Percentiles rank a stretch among this genome's conserved stretches.
phyloP scores from a whole-genome alignment of 2,329 filamentous ascomycete genomes.

The Arthroderma uncinatum region DNA sequence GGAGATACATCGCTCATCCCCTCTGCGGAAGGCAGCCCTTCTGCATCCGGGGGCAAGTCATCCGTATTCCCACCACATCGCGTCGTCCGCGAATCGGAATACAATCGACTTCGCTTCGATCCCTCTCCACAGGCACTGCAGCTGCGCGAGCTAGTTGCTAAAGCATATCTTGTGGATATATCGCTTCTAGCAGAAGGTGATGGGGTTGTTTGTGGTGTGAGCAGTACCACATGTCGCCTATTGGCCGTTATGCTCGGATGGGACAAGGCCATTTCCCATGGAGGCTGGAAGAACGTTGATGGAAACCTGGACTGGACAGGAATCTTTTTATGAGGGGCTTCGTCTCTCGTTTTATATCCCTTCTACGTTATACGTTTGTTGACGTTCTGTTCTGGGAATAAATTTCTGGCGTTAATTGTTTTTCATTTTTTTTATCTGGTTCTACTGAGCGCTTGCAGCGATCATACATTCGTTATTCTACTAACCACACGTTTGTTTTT shows the following conservation, averaged over 20 bases:
- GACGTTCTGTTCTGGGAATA: not conserved
- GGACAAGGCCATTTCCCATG: conserved; percentile 50
- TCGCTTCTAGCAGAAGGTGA: conserved; percentile 61
- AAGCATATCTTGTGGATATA: conserved; percentile 74
- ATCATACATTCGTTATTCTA: not conserved
- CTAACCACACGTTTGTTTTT: not conserved
- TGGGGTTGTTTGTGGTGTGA: conserved; percentile 64
- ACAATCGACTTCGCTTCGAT: conserved; percentile 18
- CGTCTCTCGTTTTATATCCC: not conserved
- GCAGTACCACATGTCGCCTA: conserved; percentile 52
- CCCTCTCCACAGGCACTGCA: conserved; percentile 42
- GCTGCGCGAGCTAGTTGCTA: conserved; percentile 61
- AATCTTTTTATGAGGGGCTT: conserved; percentile 20
- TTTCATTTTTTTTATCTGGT: not conserved
- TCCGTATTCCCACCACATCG: conserved; percentile 7
- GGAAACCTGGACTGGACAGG: conserved; percentile 53
- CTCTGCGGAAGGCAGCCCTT: conserved; percentile 25
- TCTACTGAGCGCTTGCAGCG: conserved; percentile 3
- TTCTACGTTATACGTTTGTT: not conserved
- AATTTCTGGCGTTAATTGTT: not conserved
- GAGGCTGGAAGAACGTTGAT: conserved; percentile 69
- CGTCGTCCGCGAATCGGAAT: conserved; percentile 3
- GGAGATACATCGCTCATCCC: conserved; percentile 42
- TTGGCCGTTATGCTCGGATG: conserved; percentile 81
- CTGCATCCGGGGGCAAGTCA: conserved; percentile 15